Base-by-base conservation (phyloP, 2,329 filamentous ascomycete species). In the Aspergillaceae sp. region DNA sequence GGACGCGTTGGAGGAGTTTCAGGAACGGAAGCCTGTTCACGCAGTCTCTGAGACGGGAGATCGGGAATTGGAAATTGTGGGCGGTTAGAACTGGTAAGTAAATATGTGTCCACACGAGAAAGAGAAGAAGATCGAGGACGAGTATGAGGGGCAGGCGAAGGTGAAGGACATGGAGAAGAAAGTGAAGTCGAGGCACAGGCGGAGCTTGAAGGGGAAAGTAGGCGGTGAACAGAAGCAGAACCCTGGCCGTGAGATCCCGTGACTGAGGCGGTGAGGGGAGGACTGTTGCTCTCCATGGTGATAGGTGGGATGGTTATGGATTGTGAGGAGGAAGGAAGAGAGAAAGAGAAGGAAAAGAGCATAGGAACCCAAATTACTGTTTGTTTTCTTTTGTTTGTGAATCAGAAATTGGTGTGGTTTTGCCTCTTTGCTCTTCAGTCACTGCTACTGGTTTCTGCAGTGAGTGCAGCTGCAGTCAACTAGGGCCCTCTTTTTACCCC, bases 181-280 rank as follows among this genome's bases (percentile, higher is more conserved):
- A 19, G 19, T 19, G 19, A 19, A 19, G 19, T 19, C 19, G 36
- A 38, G 19, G 36, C 27, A 8, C 11, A 38, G 36, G 4, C 36
- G 7, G 36, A 26, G 9, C 36, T 26, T 27, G 36, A 54, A 42
- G 43, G 49, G 55, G 50, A 49, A 57, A 57, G 55, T 49, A 48
- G 48, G 50, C 54, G 53, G 52, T 41, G 36, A 32, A 49, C 55
- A 52, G 57, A 51, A 37, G 40, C 43, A 37, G 42, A 35, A 11
- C 40, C 50, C 54, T 50, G 55, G 44, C 49, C 33, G 45, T 46
- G 38, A 44, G 32, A 37, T 28, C 44, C 46, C 45, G 49, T 30
- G 40, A 27, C 11, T 40, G 41, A 34, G 47, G 43, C 49, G 47
- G 48, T 51, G 47, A 45, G 28, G 19, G 29, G 29, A 11, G 38